phyloP scores from a whole-genome alignment of 495 filamentous ascomycete genomes.

The Xylaria palmicola region DNA sequence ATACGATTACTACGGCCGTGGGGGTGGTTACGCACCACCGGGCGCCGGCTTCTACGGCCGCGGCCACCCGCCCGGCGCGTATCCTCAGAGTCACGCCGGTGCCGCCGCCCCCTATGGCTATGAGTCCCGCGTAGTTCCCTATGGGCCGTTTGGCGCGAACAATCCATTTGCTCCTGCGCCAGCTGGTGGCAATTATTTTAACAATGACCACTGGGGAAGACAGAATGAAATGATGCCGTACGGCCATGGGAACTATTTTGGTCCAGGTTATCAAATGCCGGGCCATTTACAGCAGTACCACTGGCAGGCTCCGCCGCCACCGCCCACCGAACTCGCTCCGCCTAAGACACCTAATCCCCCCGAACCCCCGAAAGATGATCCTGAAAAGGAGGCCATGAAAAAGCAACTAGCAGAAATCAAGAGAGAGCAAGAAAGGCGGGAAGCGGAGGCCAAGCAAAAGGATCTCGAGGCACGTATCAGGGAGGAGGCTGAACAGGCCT shows the following conservation, averaged over 20 bases:
- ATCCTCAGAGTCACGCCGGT: conserved; percentile 44
- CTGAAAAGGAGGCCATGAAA: conserved; percentile 46
- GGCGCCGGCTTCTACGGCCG: conserved; percentile 37
- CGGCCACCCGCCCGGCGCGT: conserved; percentile 23
- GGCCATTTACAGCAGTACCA: conserved; percentile 43
- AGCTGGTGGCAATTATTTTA: conserved; percentile 35
- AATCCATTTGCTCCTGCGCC: conserved; percentile 47
- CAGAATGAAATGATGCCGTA: conserved; percentile 51
- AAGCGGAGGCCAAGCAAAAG: conserved; percentile 39
- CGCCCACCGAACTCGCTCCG: conserved; percentile 41
- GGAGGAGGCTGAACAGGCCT: conserved; percentile 41
- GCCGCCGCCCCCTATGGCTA: conserved; percentile 32
- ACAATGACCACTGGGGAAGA: conserved; percentile 30
- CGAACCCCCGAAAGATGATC: conserved; percentile 40
- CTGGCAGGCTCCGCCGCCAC: conserved; percentile 41
- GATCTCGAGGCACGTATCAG: conserved; percentile 47
- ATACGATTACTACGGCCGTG: conserved; percentile 35
- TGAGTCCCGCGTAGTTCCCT: conserved; percentile 45
- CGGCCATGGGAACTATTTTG: conserved; percentile 27
- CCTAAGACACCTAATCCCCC: conserved; percentile 36
- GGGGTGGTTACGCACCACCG: conserved; percentile 29
- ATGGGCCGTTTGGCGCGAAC: conserved; percentile 37
- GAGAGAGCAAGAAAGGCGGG: conserved; percentile 33
- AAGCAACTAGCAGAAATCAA: conserved; percentile 39
- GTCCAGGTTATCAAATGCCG: conserved; percentile 30